A percentile compares a stretch with the other conserved stretches of the same genome.
These are phyloP conservation scores for Trifolium fragiferum DNA, from an alignment of 306 rosid species.

Conservation along the genomic window DNA sequence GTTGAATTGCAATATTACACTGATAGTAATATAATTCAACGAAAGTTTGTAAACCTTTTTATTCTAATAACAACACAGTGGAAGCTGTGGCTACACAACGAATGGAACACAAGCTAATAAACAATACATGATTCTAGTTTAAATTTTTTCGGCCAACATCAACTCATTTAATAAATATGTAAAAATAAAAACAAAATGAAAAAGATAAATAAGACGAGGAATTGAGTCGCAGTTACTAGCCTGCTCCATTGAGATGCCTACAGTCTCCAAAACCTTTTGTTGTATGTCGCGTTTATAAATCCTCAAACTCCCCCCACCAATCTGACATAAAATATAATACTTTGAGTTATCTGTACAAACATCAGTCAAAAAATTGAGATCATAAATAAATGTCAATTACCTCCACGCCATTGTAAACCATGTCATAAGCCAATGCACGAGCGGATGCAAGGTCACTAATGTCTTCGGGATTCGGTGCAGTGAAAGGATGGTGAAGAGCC, in stretches of 20 bases:
- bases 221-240: conserved; percentile 45
- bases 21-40: neutral
- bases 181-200: conserved; percentile 6
- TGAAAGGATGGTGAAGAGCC: conserved; percentile 98
- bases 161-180: conserved; percentile 15
- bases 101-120: neutral
- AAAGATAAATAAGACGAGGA: conserved; percentile 19
- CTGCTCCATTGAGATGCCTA: conserved; percentile 93
- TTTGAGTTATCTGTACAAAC: conserved; percentile 17
- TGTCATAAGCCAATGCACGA: conserved; percentile 96
- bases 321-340: conserved; percentile 52
- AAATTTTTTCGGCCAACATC: conserved; percentile 22
- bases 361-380: neutral
- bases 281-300: conserved; percentile 88
- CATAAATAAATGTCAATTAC: conserved; percentile 39
- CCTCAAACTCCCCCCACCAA: conserved; percentile 98
- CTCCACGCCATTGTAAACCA: conserved; percentile 99
- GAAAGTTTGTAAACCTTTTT: neutral
- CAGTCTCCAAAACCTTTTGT: conserved; percentile 83
- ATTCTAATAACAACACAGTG: neutral
- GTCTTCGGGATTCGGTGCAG: conserved; percentile 97
- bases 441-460: conserved; percentile 85
- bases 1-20: neutral
- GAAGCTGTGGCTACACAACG: conserved; percentile 14
- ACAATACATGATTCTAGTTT: neutral